Evolutionary conservation across 2,329 filamentous ascomycete species (phyloP).

Genomic region (Fusarium sp.): DNA sequence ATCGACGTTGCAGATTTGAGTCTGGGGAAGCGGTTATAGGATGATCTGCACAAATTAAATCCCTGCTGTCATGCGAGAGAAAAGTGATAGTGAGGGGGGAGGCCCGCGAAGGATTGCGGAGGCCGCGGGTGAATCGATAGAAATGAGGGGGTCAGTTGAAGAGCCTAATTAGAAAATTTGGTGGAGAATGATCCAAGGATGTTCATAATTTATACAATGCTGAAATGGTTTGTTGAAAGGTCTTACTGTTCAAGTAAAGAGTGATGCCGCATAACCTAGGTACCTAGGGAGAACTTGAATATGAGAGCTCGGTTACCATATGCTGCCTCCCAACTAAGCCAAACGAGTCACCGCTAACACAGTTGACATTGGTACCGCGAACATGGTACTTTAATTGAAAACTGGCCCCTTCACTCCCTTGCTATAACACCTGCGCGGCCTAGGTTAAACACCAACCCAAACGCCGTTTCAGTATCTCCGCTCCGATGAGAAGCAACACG

Average conservation of each 20-base stretch:
- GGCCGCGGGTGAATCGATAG: neutral
- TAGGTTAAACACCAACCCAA: conserved; percentile 11
- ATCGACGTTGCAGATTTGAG: neutral
- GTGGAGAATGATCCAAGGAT: too few species aligned
- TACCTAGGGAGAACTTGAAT: too few species aligned
- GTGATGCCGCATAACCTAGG: too few species aligned
- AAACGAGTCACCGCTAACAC: too few species aligned
- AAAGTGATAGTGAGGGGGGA: neutral
- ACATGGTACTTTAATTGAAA: too few species aligned
- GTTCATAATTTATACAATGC: neutral
- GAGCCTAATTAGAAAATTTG: neutral
- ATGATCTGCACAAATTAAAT: neutral
- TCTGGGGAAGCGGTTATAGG: neutral
- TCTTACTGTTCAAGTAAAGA: too few species aligned
- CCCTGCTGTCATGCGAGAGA: neutral
- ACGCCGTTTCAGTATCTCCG: neutral
- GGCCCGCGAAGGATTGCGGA: neutral
- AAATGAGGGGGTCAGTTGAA: neutral
- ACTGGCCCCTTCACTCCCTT: too few species aligned
- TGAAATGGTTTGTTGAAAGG: neutral
- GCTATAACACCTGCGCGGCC: conserved; percentile 9
- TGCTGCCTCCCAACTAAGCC: too few species aligned
- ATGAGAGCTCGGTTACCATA: too few species aligned
- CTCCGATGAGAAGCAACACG: conserved; percentile 19
- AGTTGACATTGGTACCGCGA: too few species aligned